Evolutionary conservation across 2,329 filamentous ascomycete species (phyloP), one percentile per base, ranked within the genome.

Genomic region (Ophiostoma populinum): DNA sequence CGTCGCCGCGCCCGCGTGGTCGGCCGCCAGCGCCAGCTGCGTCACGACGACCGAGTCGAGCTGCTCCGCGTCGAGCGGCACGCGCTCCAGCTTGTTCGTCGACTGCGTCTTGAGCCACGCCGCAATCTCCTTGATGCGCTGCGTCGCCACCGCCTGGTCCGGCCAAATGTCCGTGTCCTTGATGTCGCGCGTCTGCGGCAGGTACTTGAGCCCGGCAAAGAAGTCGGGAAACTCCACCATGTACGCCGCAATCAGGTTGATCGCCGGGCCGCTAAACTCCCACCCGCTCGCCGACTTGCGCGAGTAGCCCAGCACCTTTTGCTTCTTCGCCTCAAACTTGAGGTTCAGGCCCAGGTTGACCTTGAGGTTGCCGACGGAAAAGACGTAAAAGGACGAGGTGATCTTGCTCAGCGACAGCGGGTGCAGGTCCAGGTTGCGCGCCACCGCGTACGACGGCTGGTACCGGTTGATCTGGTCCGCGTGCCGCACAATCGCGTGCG

Each of bases 161-260:
- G 76, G 69, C 61, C 90, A 98, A 48, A 95, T 80, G 50, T 93
- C 82, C 1, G 75, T 83, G 34, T 92, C 86, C 30, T 70, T 65
- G 46, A 85, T 80, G 40, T 87, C 79, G 49, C 83, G 87, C 24
- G 78, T 81, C 40, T 85, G 79, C 2, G 87, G 83, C 45, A 93
- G 87, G 41, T 67, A 66, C 52, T 86, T 77, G 43, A 98, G 82
- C 4, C 75, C 82, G 7, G 79, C 83, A 50, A 98, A 87, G 55
- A 98, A 95, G 39, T 94, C 83, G 0, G 90, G 90, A 55, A 98
- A 98, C 12, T 74, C 76, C 40, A 78, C 75, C 80, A 95, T 94
- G 55, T 95, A 98, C 45, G 83, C 69, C 27, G 75, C 70, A 35
- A 98, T 70, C 36, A 98, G 59, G 30, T 77, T 67, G 38, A 94